Conservation (phyloP, 768 basidiomycete genomes). For the Boletus vinaceobasis region DNA sequence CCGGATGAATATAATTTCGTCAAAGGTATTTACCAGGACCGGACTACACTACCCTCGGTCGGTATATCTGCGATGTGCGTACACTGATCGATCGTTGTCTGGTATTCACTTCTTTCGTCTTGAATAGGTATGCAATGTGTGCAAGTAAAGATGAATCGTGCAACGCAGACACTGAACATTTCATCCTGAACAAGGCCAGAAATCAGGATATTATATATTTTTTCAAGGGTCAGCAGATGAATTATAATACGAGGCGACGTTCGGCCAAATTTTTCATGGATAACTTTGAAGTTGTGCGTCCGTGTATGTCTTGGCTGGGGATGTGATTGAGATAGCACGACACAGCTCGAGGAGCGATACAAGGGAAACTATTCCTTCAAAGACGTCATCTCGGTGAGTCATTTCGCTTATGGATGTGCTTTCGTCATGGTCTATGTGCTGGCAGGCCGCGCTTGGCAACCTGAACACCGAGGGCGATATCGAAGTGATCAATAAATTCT, state of each 20-base stretch:
- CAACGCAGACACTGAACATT: constrained; percentile 58
- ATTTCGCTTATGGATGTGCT: neutral
- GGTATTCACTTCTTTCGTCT: neutral
- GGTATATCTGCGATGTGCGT: constrained; percentile 63
- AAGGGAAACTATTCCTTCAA: constrained; percentile 64
- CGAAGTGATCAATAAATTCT: constrained; percentile 62
- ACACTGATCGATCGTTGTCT: neutral
- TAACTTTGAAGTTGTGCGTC: constrained; percentile 60
- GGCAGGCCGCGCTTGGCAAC: constrained; percentile 36
- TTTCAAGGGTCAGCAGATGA: constrained; percentile 55
- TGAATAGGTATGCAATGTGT: constrained; percentile 59
- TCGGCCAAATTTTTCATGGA: constrained; percentile 63
- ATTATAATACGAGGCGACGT: constrained; percentile 51
- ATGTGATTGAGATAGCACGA: neutral
- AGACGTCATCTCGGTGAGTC: constrained; percentile 49
- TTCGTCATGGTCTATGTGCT: constrained; percentile 8
- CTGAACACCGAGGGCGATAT: constrained; percentile 71
- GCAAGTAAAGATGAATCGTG: constrained; percentile 54
- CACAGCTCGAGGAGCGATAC: constrained; percentile 63
- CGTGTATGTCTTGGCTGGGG: neutral
- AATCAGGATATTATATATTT: constrained; percentile 65
- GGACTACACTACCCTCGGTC: constrained; percentile 70
- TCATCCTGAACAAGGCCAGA: constrained; percentile 51
- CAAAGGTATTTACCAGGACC: constrained; percentile 63
- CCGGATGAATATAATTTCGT: constrained; percentile 70